Base-by-base conservation (phyloP, 2,329 filamentous ascomycete species). In the Calonectria montana region DNA sequence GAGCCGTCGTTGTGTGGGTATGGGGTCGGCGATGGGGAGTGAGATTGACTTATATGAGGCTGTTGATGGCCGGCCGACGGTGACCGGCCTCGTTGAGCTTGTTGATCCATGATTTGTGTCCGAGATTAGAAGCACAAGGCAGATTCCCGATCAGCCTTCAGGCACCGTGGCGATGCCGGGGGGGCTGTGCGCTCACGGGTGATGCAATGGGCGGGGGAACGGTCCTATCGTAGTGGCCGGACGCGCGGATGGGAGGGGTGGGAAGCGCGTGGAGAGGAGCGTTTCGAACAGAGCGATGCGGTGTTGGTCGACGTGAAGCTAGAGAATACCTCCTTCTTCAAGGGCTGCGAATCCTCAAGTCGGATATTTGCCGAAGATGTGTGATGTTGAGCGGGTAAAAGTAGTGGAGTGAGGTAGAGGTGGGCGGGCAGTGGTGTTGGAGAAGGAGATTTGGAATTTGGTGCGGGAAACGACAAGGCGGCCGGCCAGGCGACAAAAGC, bases 41-140 rank as follows among this genome's bases (percentile, higher is more conserved):
- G 91, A 76, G 86, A 89, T 82, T 91, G 90, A 82, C 89, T 93
- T 92, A 93, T 92, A 91, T 91, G 88, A 86, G 86, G 82, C 81
- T 84, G 84, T 80, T 89, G 88, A 80, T 89, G 87, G 75, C 87
- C 87, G 80, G 87, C 86, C 79, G 91, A 92, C 76, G 88, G 89
- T 77, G 91, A 92, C 80, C 91, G 90, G 81, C 90, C 90, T 81
- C 80, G 82, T 75, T 84, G 83, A 78, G 78, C 78, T 74, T 84
- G 82, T 75, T 84, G 84, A 81, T 85, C 84, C 84, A 86, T 86
- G 79, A 79, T 81, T 78, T 77, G 78, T 76, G 79, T 73, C 78
- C 78, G 75, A 79, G 77, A 78, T 78, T 80, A 80, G 77, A 80
- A 80, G 76, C 76, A 78, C 83, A 80, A 87, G 86, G 86, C 86